These are phyloP conservation scores for Aspergillus bridgeri DNA, from an alignment of 495 filamentous ascomycete species.

Conservation along the genomic window DNA sequence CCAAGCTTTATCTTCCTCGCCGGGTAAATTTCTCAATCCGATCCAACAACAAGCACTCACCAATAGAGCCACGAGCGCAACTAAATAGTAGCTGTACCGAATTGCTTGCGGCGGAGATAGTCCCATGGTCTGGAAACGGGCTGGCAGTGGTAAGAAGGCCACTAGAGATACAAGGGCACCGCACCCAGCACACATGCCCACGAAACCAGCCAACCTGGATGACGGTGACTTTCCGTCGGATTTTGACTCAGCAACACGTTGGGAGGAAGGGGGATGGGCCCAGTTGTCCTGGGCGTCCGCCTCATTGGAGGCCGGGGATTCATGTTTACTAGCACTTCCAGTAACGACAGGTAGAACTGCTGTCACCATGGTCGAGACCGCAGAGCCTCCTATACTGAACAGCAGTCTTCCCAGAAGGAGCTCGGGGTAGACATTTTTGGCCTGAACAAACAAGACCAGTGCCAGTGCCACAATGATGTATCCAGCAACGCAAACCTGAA, in stretches of 20 bases:
- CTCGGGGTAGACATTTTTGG: slow-evolving; percentile 83
- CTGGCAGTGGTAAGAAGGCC: slow-evolving; percentile 83
- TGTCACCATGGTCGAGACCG: slow-evolving; percentile 96
- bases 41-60: slow-evolving; percentile 74
- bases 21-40: slow-evolving; percentile 72
- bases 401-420: slow-evolving; percentile 79
- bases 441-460: slow-evolving; percentile 78
- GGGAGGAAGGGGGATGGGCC: slow-evolving; percentile 42
- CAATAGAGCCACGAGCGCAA: slow-evolving; percentile 65
- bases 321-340: slow-evolving; percentile 26
- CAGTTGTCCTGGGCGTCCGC: slow-evolving; percentile 59
- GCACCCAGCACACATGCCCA: slow-evolving; percentile 88
- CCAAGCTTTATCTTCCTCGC: slow-evolving; percentile 75
- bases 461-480: slow-evolving; percentile 76
- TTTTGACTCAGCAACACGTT: slow-evolving; percentile 12
- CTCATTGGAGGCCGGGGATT: slow-evolving; percentile 34
- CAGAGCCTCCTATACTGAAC: slow-evolving; percentile 88
- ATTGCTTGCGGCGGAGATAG: slow-evolving; percentile 66
- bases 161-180: slow-evolving; percentile 80
- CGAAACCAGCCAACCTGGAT: slow-evolving; percentile 76
- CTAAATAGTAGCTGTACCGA: slow-evolving; percentile 77
- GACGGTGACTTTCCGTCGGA: slow-evolving; percentile 33
- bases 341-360: slow-evolving; percentile 88
- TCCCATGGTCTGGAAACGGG: slow-evolving; percentile 65
- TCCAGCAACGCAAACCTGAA: slow-evolving; percentile 68